Evolutionary conservation across 345 rosid species (phyloP), one percentile per base, ranked within the genome.

Genomic region (Alliaria petiolata): DNA sequence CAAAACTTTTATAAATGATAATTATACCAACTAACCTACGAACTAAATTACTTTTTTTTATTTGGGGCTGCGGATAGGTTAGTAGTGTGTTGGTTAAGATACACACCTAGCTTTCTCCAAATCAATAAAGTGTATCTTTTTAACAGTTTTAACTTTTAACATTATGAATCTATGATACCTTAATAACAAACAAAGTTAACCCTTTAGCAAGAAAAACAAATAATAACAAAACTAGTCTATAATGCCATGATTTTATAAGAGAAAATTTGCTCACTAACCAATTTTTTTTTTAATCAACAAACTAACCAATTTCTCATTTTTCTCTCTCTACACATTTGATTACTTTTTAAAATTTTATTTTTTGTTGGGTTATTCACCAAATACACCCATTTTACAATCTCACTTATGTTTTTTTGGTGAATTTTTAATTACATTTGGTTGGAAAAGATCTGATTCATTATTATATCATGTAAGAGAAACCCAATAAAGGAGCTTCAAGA

Each of bases 401-500:
- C 40, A 49, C 59, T 16, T 55, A 46, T 36, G 26, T 36, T 55
- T 42, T 53, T 17, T 19, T 10, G 36, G 22, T 34, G 56, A 34
- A 12, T 1, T 16, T 40, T 51, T 20, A 52, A 53, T 52, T 13
- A 31, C 39, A 17, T 39, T 7, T 17, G 19, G 33, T 60, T 19
- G 16, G 17, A 54, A 55, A 45, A 44, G 4, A 38, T 50, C 40
- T 26, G 53, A 66, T 65, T 36, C 68, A 20, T 49, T 38, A 56
- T 66, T 17, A 42, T 7, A 66, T 50, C 55, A 59, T 66, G 49
- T 42, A 40, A 60, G 42, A 35, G 50, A 62, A 75, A 62, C 45
- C 51, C 64, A 53, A 62, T 54, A 62, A 68, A 68, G 74, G 54
- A 75, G 79, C 31, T 75, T 54, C 19, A 69, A 69, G 70, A 62